phyloP scores from a whole-genome alignment of 139 green algal genomes.

The Gonium pectorale region DNA sequence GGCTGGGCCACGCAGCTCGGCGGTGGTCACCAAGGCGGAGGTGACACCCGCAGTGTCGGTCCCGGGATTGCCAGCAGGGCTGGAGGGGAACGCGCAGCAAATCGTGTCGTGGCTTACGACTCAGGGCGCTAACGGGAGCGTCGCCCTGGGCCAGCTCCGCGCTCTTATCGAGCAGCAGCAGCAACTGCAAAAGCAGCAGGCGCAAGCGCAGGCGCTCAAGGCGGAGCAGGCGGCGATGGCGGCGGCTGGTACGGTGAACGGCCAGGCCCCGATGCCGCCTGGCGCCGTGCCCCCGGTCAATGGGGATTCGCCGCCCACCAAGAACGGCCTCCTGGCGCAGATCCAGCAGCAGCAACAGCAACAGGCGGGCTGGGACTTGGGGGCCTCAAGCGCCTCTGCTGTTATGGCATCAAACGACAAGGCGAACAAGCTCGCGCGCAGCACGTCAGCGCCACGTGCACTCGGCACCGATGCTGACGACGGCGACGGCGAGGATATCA shows the following conservation, averaged over 20 bases:
- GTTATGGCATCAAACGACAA: not conserved
- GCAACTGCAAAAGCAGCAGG: slow-evolving; percentile 38
- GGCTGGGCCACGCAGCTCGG: no score
- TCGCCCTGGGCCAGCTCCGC: slow-evolving; percentile 1
- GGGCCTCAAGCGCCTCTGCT: not conserved
- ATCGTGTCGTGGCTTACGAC: slow-evolving; percentile 13
- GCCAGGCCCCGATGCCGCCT: no score
- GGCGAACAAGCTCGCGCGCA: slow-evolving; percentile 15
- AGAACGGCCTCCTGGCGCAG: no score
- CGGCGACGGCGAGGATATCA: slow-evolving; percentile 33
- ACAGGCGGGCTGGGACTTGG: not conserved
- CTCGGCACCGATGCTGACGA: not conserved
- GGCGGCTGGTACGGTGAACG: no score
- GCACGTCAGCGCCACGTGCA: not conserved
- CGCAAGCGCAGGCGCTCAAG: slow-evolving; percentile 17
- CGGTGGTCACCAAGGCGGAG: no score
- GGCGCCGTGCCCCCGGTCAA: no score
- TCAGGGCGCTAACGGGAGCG: slow-evolving; percentile 27
- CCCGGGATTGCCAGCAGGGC: no score
- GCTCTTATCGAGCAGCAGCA: slow-evolving; percentile 17
- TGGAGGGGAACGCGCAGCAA: not conserved
- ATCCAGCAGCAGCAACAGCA: slow-evolving; percentile 1
- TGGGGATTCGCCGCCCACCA: no score
- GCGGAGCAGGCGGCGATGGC: slow-evolving; percentile 10
- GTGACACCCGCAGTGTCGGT: no score